These are phyloP conservation scores for Oemleria cerasiformis DNA, from an alignment of 306 rosid species.

Conservation along the genomic window DNA sequence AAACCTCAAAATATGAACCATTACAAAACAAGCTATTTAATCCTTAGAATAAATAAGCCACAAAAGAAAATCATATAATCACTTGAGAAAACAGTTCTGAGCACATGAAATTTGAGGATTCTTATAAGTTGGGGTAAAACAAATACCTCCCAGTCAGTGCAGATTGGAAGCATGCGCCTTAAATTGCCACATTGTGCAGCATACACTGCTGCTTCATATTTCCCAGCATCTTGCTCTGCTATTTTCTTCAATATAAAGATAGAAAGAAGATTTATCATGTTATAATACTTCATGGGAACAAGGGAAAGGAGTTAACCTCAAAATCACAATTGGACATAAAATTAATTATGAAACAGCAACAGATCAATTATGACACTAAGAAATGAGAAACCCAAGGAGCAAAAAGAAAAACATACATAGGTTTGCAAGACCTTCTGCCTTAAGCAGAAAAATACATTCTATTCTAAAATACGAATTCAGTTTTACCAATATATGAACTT, in stretches of 20 bases:
- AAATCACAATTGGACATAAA: conserved; percentile 11
- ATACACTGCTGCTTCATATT: conserved; percentile 91
- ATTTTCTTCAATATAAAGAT: conserved; percentile 62
- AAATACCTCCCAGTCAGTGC: conserved; percentile 93
- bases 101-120: conserved; percentile 6
- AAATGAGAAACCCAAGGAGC: conserved; percentile 5
- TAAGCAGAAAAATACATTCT: conserved; percentile 13
- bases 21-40: conserved; percentile 3
- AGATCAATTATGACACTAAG: not conserved
- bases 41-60: not conserved
- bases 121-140: conserved; percentile 5
- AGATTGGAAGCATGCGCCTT: conserved; percentile 84
- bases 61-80: not conserved
- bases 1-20: not conserved
- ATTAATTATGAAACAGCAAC: not conserved
- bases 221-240: conserved; percentile 82
- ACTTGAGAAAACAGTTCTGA: conserved; percentile 5
- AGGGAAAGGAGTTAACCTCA: not conserved
- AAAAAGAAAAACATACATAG: conserved; percentile 2
- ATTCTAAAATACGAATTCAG: conserved; percentile 16
- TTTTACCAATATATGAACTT: conserved; percentile 7
- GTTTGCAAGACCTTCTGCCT: conserved; percentile 14
- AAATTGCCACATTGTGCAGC: conserved; percentile 90
- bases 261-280: conserved; percentile 19
- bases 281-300: conserved; percentile 1